Conservation (phyloP, 2,329 filamentous ascomycete species). For the Xylaria multiplex region DNA sequence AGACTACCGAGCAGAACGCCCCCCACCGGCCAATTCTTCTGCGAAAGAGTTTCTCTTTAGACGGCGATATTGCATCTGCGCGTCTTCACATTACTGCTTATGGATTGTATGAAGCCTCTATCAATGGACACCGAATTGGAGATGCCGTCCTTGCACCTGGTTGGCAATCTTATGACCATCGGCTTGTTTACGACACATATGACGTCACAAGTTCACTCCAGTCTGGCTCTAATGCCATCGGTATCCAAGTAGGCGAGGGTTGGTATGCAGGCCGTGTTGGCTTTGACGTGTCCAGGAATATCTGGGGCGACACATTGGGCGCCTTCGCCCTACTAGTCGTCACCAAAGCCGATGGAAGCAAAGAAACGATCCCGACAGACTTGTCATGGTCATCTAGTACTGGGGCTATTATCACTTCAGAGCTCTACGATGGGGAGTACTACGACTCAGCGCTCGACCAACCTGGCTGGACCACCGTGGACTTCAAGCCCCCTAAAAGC, state of each 20-base stretch:
- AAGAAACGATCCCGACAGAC: conserved; percentile 45
- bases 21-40: conserved; percentile 49
- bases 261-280: conserved; percentile 60
- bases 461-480: conserved; percentile 38
- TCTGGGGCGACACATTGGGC: conserved; percentile 49
- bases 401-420: conserved; percentile 43
- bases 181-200: conserved; percentile 64
- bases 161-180: conserved; percentile 61
- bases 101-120: conserved; percentile 58
- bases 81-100: conserved; percentile 59
- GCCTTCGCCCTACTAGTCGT: conserved; percentile 48
- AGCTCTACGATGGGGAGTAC: conserved; percentile 48
- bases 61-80: conserved; percentile 47
- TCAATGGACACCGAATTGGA: conserved; percentile 58
- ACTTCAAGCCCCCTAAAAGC: conserved; percentile 48
- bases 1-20: conserved; percentile 42
- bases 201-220: conserved; percentile 58
- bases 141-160: conserved; percentile 59
- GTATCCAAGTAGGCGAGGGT: conserved; percentile 60
- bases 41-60: conserved; percentile 49
- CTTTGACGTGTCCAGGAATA: conserved; percentile 43
- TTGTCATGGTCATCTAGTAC: conserved; percentile 46
- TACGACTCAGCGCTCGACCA: conserved; percentile 48
- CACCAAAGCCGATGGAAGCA: conserved; percentile 34
- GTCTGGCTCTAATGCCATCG: conserved; percentile 54